Percentiles rank a stretch among this genome's conserved stretches.
Evolutionary conservation across 2,329 filamentous ascomycete species (phyloP).

Genomic region (Pyricularia sp.): DNA sequence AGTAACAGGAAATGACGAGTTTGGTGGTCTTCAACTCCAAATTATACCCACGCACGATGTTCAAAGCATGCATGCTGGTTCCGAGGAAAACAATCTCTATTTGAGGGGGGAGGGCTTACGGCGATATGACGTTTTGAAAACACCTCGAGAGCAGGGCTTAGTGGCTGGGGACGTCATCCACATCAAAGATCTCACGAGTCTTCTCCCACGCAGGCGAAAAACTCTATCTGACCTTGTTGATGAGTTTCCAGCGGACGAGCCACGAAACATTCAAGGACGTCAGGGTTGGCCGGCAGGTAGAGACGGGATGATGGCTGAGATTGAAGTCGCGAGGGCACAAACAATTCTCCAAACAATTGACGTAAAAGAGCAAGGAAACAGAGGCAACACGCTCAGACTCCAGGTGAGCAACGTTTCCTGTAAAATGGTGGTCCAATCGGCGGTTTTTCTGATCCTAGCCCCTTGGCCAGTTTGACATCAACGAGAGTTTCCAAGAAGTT

Average conservation of each 20-base stretch:
- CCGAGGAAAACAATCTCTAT: neutral
- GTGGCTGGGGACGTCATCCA: neutral
- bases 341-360: neutral
- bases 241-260: neutral
- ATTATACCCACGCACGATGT: conserved; percentile 1
- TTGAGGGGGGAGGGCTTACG: neutral
- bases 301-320: neutral
- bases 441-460: neutral
- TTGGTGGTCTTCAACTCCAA: conserved; percentile 7
- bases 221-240: neutral
- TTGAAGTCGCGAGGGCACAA: neutral
- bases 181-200: neutral
- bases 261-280: neutral
- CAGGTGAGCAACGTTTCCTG: neutral
- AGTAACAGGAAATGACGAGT: conserved; percentile 5
- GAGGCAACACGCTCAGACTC: neutral
- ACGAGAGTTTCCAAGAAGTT: neutral
- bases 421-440: too few relatives aligned
- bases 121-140: neutral
- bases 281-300: neutral
- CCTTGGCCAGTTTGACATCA: neutral
- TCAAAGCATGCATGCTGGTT: neutral
- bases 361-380: neutral
- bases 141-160: neutral
- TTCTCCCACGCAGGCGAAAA: neutral